Conservation (phyloP, 225 moss, liverwort and hornwort genomes). For the Physcomitrellopsis africana region DNA sequence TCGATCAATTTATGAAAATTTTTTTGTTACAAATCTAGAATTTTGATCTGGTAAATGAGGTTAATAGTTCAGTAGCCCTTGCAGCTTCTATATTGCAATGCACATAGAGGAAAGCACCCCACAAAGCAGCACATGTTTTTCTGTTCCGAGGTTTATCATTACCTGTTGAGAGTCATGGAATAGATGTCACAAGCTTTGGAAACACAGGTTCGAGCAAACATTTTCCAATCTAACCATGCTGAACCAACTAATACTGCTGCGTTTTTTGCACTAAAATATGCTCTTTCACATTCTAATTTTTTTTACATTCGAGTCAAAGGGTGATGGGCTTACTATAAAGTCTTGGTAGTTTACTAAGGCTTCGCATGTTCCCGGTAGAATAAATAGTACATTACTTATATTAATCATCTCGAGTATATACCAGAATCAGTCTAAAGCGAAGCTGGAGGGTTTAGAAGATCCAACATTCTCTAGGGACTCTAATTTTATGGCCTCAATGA, state of each 20-base stretch:
- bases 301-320: too few species aligned
- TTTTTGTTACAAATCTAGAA: slow-evolving; percentile 4
- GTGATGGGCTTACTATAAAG: too few species aligned
- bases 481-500: not conserved
- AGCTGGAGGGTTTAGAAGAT: not conserved
- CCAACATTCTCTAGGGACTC: not conserved
- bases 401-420: not conserved
- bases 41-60: not conserved
- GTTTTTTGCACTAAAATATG: too few species aligned
- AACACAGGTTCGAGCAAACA: not conserved
- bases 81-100: not conserved
- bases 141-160: not conserved
- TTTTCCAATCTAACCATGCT: too few species aligned
- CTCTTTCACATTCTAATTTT: too few species aligned
- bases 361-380: not conserved
- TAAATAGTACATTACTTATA: not conserved
- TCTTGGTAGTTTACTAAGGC: not conserved
- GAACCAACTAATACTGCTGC: too few species aligned
- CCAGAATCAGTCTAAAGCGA: not conserved
- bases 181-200: slow-evolving; percentile 4
- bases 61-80: not conserved
- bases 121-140: not conserved
- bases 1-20: not conserved
- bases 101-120: not conserved
- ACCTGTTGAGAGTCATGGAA: not conserved